phyloP scores from a whole-genome alignment of 139 green algal genomes.

The Zygnema cylindricum region DNA sequence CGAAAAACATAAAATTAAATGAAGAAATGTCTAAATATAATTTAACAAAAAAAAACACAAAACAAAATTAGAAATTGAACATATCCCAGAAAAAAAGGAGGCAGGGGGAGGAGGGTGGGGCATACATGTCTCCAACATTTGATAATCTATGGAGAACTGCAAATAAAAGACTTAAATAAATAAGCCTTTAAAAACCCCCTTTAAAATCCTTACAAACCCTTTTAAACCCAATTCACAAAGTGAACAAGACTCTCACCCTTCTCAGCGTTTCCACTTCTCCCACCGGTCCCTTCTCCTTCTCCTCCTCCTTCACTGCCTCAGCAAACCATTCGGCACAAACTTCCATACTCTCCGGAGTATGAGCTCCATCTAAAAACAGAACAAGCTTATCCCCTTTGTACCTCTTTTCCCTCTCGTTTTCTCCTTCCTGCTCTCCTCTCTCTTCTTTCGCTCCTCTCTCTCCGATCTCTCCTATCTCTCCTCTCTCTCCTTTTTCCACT shows the following conservation, averaged over 20 bases:
- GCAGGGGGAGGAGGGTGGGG: no score
- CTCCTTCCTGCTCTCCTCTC: not conserved
- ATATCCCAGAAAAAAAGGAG: no score
- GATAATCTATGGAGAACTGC: no score
- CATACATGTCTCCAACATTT: no score
- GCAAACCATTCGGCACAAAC: constrained; percentile 91
- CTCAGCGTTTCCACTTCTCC: not conserved
- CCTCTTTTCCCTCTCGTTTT: not conserved
- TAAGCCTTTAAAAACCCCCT: no score
- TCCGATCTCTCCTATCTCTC: constrained; percentile 1
- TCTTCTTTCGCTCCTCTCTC: not conserved
- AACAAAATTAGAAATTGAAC: not conserved
- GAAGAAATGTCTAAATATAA: no score
- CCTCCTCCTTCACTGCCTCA: constrained; percentile 24
- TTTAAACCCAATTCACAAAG: not conserved
- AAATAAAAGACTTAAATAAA: no score
- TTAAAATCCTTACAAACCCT: no score
- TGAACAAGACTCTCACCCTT: not conserved
- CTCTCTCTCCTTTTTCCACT: not conserved
- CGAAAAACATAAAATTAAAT: not conserved
- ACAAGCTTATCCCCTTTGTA: constrained; percentile 69
- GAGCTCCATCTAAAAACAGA: constrained; percentile 94
- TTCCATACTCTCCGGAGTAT: constrained; percentile 92
- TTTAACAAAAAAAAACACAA: not conserved
- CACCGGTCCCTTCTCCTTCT: not conserved